Percentiles rank a stretch among this genome's conserved stretches.
phyloP scores from a whole-genome alignment of 768 basidiomycete genomes.

The Kwoniella dejecticola region DNA sequence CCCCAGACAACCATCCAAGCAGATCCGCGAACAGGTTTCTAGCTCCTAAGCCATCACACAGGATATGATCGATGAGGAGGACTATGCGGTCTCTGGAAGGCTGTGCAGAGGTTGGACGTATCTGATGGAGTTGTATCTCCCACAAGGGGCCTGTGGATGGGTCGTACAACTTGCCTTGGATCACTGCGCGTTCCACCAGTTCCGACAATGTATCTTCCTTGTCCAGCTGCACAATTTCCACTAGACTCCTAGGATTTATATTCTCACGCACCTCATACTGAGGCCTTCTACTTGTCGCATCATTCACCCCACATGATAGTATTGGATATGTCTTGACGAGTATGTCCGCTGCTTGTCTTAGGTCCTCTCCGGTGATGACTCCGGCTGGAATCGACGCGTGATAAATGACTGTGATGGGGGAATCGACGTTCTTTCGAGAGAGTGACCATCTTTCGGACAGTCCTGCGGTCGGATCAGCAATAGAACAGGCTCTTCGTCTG shows the following conservation, averaged over 20 bases:
- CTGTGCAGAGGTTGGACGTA: neutral
- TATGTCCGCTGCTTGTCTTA: neutral
- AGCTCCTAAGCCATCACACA: conserved; percentile 18
- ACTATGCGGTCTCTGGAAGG: conserved; percentile 5
- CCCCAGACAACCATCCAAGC: neutral
- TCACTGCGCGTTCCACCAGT: neutral
- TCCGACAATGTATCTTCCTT: neutral
- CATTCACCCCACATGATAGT: neutral
- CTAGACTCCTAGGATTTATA: neutral
- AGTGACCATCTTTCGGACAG: conserved; percentile 22
- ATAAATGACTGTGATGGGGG: conserved; percentile 16
- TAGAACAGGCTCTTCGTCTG: no score
- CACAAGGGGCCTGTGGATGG: conserved; percentile 3
- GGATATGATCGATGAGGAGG: conserved; percentile 13
- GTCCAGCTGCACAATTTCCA: conserved; percentile 1
- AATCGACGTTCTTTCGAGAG: conserved; percentile 11
- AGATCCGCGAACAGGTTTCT: conserved; percentile 15
- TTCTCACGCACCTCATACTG: neutral
- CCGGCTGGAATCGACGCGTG: conserved; percentile 11
- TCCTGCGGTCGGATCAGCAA: neutral
- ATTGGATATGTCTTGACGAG: conserved; percentile 5
- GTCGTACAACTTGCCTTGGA: neutral
- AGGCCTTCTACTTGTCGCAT: neutral
- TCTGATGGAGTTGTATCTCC: conserved; percentile 1
- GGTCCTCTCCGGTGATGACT: neutral